Base-by-base conservation (phyloP, 768 basidiomycete genomes). In the Mycena rebaudengoi region DNA sequence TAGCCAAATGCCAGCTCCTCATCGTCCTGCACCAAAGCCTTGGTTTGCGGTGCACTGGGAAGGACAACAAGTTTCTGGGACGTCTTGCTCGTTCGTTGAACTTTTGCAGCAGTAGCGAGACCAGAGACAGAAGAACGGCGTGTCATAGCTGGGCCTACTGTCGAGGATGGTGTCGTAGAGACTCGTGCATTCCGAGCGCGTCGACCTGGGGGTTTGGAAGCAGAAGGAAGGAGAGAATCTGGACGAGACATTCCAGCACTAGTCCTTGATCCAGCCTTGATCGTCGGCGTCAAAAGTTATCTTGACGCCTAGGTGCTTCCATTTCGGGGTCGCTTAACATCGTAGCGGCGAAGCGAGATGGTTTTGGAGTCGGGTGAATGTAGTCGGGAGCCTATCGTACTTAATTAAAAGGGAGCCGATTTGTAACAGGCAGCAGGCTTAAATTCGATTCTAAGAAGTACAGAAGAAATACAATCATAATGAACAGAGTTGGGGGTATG, bases 41-140 rank as follows among this genome's bases (percentile, higher is more conserved):
- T 88, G 0, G 94, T 94, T 74, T 98, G 96, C 1, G 95, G 94
- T 26, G 89, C 95, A 37, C 94, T 94, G 0, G 96, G 96, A 7
- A 98, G 85, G 18, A 94, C 83, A 14, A 98, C 95, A 60, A 96
- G 91, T 71, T 93, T 94, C 69, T 96, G 94, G 1, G 90, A 91
- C 0, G 92, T 95, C 79, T 98, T 98, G 14, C 94, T 94, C 1
- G 94, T 91, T 40, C 96, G 86, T 66, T 91, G 89, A 1, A 84
- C 80, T 71, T 91, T 91, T 1, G 80, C 78, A 8, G 75, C 80
- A 28, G 71, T 71, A 26, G 79, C 75, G 52, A 80, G 65, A 16
- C 76, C 77, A 49, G 79, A 75, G 8, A 81, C 77, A 10, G 83
- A 83, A 21, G 76, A 74, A 8, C 81, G 79, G 18, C 80, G 79